phyloP scores from a whole-genome alignment of 2,329 filamentous ascomycete species.

The Ceratocystis variospora region DNA sequence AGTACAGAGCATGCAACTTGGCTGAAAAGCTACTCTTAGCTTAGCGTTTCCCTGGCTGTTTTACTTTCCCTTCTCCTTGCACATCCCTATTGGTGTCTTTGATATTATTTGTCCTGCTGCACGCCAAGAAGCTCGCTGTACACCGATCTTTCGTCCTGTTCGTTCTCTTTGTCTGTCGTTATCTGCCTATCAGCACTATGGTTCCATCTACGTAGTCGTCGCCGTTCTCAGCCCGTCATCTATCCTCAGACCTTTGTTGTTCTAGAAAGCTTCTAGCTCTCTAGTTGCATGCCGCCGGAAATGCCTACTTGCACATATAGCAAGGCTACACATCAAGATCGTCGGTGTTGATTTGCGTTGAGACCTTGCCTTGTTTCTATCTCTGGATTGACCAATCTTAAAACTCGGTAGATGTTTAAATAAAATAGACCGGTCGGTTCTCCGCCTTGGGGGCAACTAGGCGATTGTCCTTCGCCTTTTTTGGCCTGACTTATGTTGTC shows the following conservation, averaged over 20 bases:
- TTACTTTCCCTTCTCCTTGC: background rate
- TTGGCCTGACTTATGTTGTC: background rate
- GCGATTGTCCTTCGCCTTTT: background rate
- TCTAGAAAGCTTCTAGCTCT: background rate
- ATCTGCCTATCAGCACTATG: background rate
- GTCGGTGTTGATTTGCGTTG: background rate
- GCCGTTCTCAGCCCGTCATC: background rate
- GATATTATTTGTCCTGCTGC: background rate
- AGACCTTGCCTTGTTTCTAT: background rate
- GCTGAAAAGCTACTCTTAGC: no score
- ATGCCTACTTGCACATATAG: background rate
- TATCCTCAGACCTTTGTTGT: background rate
- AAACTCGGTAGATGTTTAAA: slow-evolving; percentile 5
- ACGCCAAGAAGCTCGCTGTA: background rate
- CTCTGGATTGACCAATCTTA: background rate
- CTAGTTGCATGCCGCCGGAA: background rate
- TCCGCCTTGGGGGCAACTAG: background rate
- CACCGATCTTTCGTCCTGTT: background rate
- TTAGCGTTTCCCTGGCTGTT: background rate
- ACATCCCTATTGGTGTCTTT: background rate
- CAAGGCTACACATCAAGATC: background rate
- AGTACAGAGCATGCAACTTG: no score
- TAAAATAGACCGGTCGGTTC: background rate
- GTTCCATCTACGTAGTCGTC: background rate
- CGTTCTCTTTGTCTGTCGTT: background rate